phyloP scores from a whole-genome alignment of 371 early-diverging fungal genomes.

The Mortierella sp. region DNA sequence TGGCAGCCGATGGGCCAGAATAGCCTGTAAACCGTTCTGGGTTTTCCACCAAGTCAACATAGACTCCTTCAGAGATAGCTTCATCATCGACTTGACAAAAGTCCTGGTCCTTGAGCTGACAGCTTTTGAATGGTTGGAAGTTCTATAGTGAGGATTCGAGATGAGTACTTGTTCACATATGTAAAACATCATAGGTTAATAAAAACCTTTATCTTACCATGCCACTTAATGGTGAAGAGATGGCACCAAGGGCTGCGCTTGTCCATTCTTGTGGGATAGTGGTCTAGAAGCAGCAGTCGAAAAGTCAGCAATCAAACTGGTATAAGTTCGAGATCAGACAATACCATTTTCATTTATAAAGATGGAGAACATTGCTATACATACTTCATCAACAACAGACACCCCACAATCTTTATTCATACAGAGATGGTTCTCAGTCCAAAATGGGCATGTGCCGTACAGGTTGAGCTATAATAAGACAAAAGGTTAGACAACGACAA shows the following conservation, averaged over 20 bases:
- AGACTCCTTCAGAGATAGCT: slow-evolving; percentile 75
- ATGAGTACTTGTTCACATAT: background rate
- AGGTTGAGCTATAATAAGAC: slow-evolving; percentile 77
- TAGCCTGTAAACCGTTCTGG: slow-evolving; percentile 98
- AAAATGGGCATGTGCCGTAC: slow-evolving; percentile 92
- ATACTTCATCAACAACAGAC: slow-evolving; percentile 80
- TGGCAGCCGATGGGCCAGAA: slow-evolving; percentile 86
- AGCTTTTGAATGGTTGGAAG: slow-evolving; percentile 26
- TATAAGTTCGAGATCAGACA: background rate
- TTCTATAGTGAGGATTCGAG: background rate
- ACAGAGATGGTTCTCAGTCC: slow-evolving; percentile 90
- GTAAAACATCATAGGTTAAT: background rate
- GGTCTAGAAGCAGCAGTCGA: background rate
- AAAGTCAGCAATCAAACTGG: background rate
- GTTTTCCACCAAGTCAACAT: slow-evolving; percentile 90
- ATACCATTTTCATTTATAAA: background rate
- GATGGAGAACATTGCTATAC: slow-evolving; percentile 14
- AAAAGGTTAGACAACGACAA: background rate
- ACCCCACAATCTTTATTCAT: slow-evolving; percentile 91
- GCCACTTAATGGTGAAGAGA: slow-evolving; percentile 65
- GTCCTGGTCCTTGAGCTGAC: slow-evolving; percentile 52
- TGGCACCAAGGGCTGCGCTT: slow-evolving; percentile 66
- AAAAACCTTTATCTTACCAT: slow-evolving; percentile 51
- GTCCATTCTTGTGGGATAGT: slow-evolving; percentile 57
- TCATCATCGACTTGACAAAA: slow-evolving; percentile 47